Percentiles rank a stretch among this genome's conserved stretches.
phyloP scores from a whole-genome alignment of 2,329 filamentous ascomycete species.

The Xylariaceae sp. region DNA sequence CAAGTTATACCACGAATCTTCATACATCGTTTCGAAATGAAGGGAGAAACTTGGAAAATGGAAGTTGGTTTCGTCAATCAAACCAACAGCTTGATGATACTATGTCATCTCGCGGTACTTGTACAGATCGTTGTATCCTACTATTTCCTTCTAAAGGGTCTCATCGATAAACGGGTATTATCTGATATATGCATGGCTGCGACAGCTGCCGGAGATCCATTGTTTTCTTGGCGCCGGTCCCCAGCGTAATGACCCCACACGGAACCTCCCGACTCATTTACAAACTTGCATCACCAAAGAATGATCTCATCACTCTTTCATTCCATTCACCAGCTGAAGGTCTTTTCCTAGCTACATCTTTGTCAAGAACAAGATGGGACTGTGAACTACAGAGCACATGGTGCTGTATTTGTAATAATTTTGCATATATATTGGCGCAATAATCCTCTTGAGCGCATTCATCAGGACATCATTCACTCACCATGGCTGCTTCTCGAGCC shows the following conservation, averaged over 20 bases:
- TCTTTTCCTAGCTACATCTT: background rate
- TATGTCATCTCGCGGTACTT: background rate
- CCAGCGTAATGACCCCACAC: background rate
- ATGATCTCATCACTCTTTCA: slow-evolving; percentile 16
- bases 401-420: background rate
- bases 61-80: background rate
- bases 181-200: background rate
- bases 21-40: slow-evolving; percentile 55
- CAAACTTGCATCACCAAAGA: background rate
- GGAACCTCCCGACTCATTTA: slow-evolving; percentile 6
- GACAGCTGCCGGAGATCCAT: background rate
- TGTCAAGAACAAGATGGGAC: slow-evolving; percentile 7
- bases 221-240: background rate
- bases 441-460: background rate
- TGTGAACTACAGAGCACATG: background rate
- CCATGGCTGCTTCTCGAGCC: slow-evolving; percentile 12
- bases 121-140: background rate
- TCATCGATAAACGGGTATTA: background rate
- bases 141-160: background rate
- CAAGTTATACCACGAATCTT: slow-evolving; percentile 80
- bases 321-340: background rate
- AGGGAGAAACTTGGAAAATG: background rate
- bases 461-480: background rate
- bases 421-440: background rate
- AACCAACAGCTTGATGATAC: background rate